Evolutionary conservation across 805 yeast species (phyloP), one percentile per base, ranked within the genome.

Genomic region (Candida peoriensis): DNA sequence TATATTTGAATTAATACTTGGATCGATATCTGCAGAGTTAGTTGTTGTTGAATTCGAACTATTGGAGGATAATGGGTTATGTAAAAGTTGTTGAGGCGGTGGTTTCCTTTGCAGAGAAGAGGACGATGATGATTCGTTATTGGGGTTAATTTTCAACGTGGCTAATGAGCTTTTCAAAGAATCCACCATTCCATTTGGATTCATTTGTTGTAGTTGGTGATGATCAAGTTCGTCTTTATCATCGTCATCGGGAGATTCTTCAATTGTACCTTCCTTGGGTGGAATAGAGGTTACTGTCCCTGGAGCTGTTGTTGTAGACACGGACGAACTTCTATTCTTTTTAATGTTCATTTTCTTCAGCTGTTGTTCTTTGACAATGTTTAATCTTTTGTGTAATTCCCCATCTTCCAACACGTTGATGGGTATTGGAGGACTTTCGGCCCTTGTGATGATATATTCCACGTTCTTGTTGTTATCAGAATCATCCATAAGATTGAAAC

Each of bases 361-460:
- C 20, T 37, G 28, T 11, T 30, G 25, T 4, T 37, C 43, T 30
- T 32, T 20, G 22, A 38, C 34, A 10, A 22, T 28, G 4, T 21
- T 34, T 14, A 46, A 28, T 7, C 37, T 32, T 22, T 34, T 30
- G n/a, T 30, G 14, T 14, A 44, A 32, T 16, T 42, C 47, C 1
- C 34, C 28, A 24, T 48, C 53, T 30, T 50, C 55, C 16, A 46
- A 30, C 2, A 48, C 51, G 17, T 55, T 55, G 8, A 52, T 34
- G 1, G 58, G 58, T n/a, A 56, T 53, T 4, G 60, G 60, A 1
- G 60, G 60, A 8, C 48, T 42, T 22, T 54, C 58, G 3, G 45
- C 23, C n/a, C 43, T 29, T 2, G 39, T 17, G 5, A 53, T 28
- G 20, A 46, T 30, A 27, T 34, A 42, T 3, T 37, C 37, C 29